Conservation (phyloP, 805 yeast genomes). For the Limtongia smithiae region DNA sequence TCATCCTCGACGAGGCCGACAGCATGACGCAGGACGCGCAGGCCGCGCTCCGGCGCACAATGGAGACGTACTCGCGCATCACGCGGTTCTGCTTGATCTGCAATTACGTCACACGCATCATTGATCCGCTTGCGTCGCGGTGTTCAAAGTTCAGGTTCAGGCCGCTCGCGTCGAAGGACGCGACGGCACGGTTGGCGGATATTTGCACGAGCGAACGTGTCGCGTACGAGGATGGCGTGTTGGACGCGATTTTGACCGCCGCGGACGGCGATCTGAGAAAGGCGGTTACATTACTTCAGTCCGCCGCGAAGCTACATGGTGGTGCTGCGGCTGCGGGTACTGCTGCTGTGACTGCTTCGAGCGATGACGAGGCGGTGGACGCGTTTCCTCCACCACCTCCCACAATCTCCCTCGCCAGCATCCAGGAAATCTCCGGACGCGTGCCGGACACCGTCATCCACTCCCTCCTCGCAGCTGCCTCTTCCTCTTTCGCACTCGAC, state of each 20-base stretch:
- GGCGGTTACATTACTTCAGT: conserved; percentile 86
- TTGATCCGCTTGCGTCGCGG: conserved; percentile 93
- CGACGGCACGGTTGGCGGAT: conserved; percentile 60
- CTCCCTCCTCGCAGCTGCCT: conserved; percentile 41
- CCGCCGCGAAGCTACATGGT: conserved; percentile 62
- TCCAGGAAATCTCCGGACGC: conserved; percentile 74
- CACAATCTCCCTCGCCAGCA: conserved; percentile 44
- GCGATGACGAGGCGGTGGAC: conserved; percentile 38
- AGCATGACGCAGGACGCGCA: conserved; percentile 98
- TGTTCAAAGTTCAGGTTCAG: conserved; percentile 93
- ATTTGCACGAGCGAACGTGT: conserved; percentile 55
- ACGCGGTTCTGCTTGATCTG: conserved; percentile 93
- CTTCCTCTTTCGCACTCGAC: too few species aligned
- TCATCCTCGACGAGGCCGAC: conserved; percentile 92
- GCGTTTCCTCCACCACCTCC: conserved; percentile 18
- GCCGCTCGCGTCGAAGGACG: conserved; percentile 66
- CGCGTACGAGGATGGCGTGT: conserved; percentile 49
- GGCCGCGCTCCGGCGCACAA: conserved; percentile 87
- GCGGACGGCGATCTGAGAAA: conserved; percentile 89
- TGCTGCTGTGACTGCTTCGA: conserved; percentile 9
- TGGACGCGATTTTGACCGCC: conserved; percentile 62
- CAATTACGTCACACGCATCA: conserved; percentile 93
- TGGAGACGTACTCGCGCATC: conserved; percentile 84
- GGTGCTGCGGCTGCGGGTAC: conserved; percentile 30
- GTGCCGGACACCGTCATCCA: conserved; percentile 52